Base-by-base conservation (phyloP, 1,284 basidiomycete species). In the Stygiomarasmius scandens region DNA sequence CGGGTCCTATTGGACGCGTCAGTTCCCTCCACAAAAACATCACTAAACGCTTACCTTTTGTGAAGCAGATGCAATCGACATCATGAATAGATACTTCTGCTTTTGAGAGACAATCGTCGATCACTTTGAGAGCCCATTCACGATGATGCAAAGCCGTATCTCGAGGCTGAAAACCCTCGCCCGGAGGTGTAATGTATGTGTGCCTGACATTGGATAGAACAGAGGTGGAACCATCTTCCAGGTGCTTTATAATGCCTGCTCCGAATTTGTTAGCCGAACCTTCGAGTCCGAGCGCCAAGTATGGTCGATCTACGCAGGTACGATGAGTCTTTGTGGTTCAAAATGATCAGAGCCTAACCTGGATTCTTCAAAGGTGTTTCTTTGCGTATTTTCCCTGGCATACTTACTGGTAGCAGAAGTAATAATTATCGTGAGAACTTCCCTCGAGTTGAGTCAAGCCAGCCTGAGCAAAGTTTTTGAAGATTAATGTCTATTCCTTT, bases 261-360 rank as follows among this genome's bases (percentile, higher is more conserved):
- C 97, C 97, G 34, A 99, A 83, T 75, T 99, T 99, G 78, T 99
- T 99, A 38, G 97, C 97, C 22, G 93, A 95, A 19, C 95, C 95
- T 74, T 97, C 95, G 44, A 98, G 84, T 11, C 95, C 95, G 29
- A 98, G 84, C 10, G 90, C 90, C 24, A 92, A 70, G 66, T 86
- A 85, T 19, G 87, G 77, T 58, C 78, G 78, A 58, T 82, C 89
- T 90, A 62, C 44, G 11, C 14, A 41, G 46, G 44, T 20, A 23
- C 24, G 22, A 32, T 32, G 29, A 24, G 20, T 55, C 27, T 27
- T 52, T 14, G 32, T 32, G 29, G 29, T 6, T 32, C 29, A 32
- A 32, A n/a, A n/a, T n/a, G 29, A 5, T 6, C 29, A 49, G 14
- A 47, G 52, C 47, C 23, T 10, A 61, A 76, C 74, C 73, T 67